These are phyloP conservation scores for Dictyophora rubrovolvata DNA, from an alignment of 768 basidiomycete genomes.

Conservation along the genomic window DNA sequence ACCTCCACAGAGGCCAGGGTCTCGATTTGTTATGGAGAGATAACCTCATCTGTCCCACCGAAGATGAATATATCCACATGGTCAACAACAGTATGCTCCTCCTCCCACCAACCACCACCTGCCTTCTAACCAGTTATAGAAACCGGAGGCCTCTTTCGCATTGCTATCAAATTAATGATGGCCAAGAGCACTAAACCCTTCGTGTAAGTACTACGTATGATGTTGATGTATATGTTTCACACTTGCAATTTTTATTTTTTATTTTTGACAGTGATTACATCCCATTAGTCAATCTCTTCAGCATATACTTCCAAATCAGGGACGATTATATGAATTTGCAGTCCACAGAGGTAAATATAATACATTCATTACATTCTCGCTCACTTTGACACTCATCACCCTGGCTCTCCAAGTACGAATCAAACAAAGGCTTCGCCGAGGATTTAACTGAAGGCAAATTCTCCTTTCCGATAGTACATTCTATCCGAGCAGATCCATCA, in stretches of 20 bases:
- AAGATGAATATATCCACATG: constrained; percentile 92
- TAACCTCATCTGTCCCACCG: constrained; percentile 80
- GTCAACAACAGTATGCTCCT: constrained; percentile 75
- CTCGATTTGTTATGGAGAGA: constrained; percentile 94
- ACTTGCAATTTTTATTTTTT: background rate
- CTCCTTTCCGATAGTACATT: constrained; percentile 91
- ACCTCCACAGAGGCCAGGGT: constrained; percentile 92
- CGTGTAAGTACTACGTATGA: background rate
- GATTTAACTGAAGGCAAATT: constrained; percentile 97
- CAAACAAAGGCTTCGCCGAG: constrained; percentile 83
- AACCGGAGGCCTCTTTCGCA: constrained; percentile 86
- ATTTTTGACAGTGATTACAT: constrained; percentile 35
- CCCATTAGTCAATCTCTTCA: constrained; percentile 46
- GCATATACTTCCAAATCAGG: constrained; percentile 49
- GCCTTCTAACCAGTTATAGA: constrained; percentile 46
- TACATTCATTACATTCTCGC: background rate
- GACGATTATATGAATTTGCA: constrained; percentile 35
- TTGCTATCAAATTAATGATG: constrained; percentile 96
- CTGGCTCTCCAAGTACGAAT: constrained; percentile 52
- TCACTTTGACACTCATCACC: background rate
- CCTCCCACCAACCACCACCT: too few species aligned
- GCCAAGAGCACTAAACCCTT: constrained; percentile 30
- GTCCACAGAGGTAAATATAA: background rate
- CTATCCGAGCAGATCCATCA: constrained; percentile 64
- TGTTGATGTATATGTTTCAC: background rate